A percentile compares a stretch with the other conserved stretches of the same genome.
These are phyloP conservation scores for Xylaria cubensis DNA, from an alignment of 495 filamentous ascomycete genomes.

Conservation along the genomic window DNA sequence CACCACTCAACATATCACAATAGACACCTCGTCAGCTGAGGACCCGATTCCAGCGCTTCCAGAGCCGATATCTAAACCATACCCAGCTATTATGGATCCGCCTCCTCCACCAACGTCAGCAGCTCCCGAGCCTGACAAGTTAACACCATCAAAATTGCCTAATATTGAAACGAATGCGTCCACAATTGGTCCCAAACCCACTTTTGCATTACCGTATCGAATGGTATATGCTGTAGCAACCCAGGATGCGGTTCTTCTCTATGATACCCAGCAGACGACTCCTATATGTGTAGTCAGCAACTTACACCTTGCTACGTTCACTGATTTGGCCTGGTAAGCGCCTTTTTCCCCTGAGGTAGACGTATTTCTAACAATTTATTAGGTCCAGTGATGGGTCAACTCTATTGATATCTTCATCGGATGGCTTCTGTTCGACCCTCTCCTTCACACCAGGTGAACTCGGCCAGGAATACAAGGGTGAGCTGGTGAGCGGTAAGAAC, in stretches of 20 bases:
- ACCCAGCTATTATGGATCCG: slow-evolving; percentile 77
- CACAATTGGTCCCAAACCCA: slow-evolving; percentile 65
- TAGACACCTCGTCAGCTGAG: slow-evolving; percentile 89
- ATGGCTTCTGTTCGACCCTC: slow-evolving; percentile 94
- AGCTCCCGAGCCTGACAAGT: slow-evolving; percentile 49
- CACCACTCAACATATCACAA: slow-evolving; percentile 84
- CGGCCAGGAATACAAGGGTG: slow-evolving; percentile 81
- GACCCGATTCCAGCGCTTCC: slow-evolving; percentile 83
- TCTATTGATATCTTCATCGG: slow-evolving; percentile 93
- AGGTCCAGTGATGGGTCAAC: slow-evolving; percentile 95
- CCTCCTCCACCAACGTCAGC: slow-evolving; percentile 68
- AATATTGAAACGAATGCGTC: slow-evolving; percentile 61
- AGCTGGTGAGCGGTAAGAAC: slow-evolving; percentile 61
- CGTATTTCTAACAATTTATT: slow-evolving; percentile 25
- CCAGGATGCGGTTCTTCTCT: slow-evolving; percentile 93
- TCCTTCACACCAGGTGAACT: slow-evolving; percentile 85
- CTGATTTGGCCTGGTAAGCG: slow-evolving; percentile 89
- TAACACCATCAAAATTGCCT: slow-evolving; percentile 51
- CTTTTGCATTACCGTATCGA: slow-evolving; percentile 87
- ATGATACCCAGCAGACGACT: slow-evolving; percentile 96
- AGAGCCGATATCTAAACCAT: slow-evolving; percentile 73
- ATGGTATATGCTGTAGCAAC: slow-evolving; percentile 98
- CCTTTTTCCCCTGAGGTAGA: not conserved
- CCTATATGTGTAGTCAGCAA: slow-evolving; percentile 95
- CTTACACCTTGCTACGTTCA: slow-evolving; percentile 95